Evolutionary conservation across 2,329 filamentous ascomycete genomes (phyloP), one percentile per base, ranked within the genome.

Genomic region (Alternaria dauci): DNA sequence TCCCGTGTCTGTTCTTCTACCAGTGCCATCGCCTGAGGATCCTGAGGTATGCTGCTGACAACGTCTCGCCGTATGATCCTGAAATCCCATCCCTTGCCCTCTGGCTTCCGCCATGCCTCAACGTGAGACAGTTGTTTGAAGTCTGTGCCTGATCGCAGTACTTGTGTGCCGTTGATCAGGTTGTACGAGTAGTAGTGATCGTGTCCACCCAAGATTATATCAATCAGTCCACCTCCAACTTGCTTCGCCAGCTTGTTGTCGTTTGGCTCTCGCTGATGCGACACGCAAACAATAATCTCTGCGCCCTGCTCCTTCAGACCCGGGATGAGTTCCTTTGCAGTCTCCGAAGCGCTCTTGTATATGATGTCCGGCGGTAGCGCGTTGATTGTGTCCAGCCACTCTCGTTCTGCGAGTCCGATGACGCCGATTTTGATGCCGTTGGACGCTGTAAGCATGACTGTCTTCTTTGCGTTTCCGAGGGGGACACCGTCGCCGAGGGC

Each of bases 71-170:
- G 86, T 65, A 84, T 84, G 62, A 97, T 94, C 63, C 89, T 87
- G 68, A 96, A 89, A 65, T 94, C 87, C 93, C 93, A 97, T 18
- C 85, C 85, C 16, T 71, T 81, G 3, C 77, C 82, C 30, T 80
- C 76, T 1, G 75, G 58, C 64, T 85, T 87, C 23, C 87, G 84
- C 68, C 91, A 87, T 1, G 88, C 91, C 76, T 96, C 92, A 53
- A 97, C 86, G 73, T 96, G 96, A 74, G 91, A 95, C 34, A 97
- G 82, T 75, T 97, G 91, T 79, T 95, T 96, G 80, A 97, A 97
- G 76, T 97, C 94, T 18, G 89, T 92, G 0, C 94, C 93, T 0
- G 92, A 96, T 2, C 94, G 87, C n/a, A 97, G 82, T 3, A 96
- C 87, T 71, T 97, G 93, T 0, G 88, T 91, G 8, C 89, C 90